Evolutionary conservation across 2,329 filamentous ascomycete species (phyloP), one percentile per base, ranked within the genome.

Genomic region (Myriangium duriaei): DNA sequence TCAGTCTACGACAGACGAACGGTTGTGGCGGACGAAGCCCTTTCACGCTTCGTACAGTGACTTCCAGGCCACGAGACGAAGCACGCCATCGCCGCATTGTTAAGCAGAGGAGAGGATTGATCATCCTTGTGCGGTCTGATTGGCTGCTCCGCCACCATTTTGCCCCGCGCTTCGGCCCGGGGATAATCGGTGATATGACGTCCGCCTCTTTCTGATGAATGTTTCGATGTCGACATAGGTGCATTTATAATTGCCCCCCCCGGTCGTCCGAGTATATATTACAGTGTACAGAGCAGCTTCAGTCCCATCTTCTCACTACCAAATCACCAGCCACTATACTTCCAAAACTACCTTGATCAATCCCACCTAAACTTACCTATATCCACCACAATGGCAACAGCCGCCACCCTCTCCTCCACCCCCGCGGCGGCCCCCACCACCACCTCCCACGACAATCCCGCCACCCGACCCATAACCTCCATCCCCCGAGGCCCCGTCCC

Each of bases 401-500:
- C 63, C 24, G 59, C 59, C 37, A 45, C 47, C 40, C 45, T 15
- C 30, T 21, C 32, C 54, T 59, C 37, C 53, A 47, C 29, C 42
- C 36, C 24, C 40, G 49, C 21, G 21, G 21, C 21, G n/a, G 7
- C n/a, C 43, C 34, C 53, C 45, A 31, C 56, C 35, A 29, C 18
- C 18, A 4, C 45, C 34, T 51, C 53, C 29, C 42, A 33, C 42
- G 48, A 39, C 10, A 30, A 19, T 14, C 36, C 28, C 29, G 18
- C 36, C 10, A 32, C 36, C 46, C 21, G 42, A 35, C 18, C 46
- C 53, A 32, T 37, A 36, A 51, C 54, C 31, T 43, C 47, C 10
- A 39, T 70, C 30, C 70, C 73, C 12, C 63, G 73, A 41, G 81
- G 81, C 44, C 64, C 73, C 46, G 72, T 81, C 42, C 65, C 64